Conservation (phyloP, 1,139 yeast species). For the Kodamaea plutei region DNA sequence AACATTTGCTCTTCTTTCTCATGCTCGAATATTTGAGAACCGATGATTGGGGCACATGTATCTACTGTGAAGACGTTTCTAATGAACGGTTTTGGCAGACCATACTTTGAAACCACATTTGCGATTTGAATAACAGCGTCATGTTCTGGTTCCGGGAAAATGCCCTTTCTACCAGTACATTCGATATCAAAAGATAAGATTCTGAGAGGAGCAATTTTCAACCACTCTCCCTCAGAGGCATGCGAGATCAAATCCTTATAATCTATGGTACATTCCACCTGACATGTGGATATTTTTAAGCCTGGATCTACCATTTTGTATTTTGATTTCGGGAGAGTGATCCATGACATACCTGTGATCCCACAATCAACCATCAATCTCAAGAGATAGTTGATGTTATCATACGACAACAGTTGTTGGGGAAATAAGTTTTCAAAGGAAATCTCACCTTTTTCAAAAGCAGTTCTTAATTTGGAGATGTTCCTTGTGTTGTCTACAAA, state of each 20-base stretch:
- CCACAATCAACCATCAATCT: conserved; percentile 90
- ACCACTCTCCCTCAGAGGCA: conserved; percentile 90
- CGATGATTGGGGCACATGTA: conserved; percentile 89
- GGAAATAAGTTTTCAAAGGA: conserved; percentile 59
- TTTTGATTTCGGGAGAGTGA: conserved; percentile 75
- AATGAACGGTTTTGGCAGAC: conserved; percentile 79
- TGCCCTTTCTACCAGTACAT: conserved; percentile 96
- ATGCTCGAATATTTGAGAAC: conserved; percentile 81
- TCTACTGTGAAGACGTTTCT: conserved; percentile 92
- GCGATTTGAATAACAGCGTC: conserved; percentile 98
- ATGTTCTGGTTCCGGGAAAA: conserved; percentile 90
- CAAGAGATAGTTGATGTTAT: conserved; percentile 80
- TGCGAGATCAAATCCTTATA: conserved; percentile 72
- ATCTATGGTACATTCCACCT: conserved; percentile 71
- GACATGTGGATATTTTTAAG: conserved; percentile 66
- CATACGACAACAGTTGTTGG: conserved; percentile 64
- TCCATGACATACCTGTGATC: conserved; percentile 97
- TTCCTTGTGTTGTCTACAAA: conserved; percentile 60
- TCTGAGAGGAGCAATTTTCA: conserved; percentile 89
- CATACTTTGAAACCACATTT: conserved; percentile 81
- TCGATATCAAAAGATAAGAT: conserved; percentile 94
- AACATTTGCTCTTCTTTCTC: conserved; percentile 79
- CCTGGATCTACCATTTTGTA: conserved; percentile 45
- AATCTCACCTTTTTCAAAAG: conserved; percentile 83
- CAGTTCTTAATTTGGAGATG: conserved; percentile 65